phyloP scores from a whole-genome alignment of 2,329 filamentous ascomycete genomes.

The Colletotrichum sp. region DNA sequence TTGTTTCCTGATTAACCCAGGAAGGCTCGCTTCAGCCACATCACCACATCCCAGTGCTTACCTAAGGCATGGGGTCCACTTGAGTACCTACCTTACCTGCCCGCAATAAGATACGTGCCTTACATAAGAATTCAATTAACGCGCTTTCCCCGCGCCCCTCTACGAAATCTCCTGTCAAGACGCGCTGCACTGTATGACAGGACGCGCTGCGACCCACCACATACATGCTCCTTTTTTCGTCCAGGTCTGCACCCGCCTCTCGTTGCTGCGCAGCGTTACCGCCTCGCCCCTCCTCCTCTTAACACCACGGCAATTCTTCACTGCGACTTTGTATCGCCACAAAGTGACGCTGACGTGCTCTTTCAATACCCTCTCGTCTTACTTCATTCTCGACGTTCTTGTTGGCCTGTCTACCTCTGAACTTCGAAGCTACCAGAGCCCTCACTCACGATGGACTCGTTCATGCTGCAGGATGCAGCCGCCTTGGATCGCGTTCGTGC shows the following conservation, averaged over 20 bases:
- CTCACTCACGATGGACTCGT: constrained; percentile 65
- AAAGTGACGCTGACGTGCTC: neutral
- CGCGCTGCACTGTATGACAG: neutral
- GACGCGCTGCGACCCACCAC: neutral
- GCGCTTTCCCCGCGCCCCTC: neutral
- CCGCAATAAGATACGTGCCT: neutral
- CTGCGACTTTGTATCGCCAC: neutral
- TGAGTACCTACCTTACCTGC: too few relatives aligned
- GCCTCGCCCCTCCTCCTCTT: neutral
- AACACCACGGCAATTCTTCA: neutral
- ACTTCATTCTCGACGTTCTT: neutral
- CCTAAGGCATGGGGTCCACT: neutral
- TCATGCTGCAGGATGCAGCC: constrained; percentile 83
- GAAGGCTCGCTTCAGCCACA: neutral
- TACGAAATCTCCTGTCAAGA: neutral
- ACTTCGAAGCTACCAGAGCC: neutral
- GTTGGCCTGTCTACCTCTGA: neutral
- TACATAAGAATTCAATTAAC: neutral
- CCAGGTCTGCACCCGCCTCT: neutral
- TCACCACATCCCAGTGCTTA: neutral
- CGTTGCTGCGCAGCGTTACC: neutral
- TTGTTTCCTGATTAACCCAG: neutral
- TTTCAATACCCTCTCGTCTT: neutral
- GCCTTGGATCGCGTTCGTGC: constrained; percentile 82
- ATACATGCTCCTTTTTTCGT: neutral